Evolutionary conservation across 192 early-diverging fungal genomes (phyloP).

Genomic region (Chytriomyces sp.): DNA sequence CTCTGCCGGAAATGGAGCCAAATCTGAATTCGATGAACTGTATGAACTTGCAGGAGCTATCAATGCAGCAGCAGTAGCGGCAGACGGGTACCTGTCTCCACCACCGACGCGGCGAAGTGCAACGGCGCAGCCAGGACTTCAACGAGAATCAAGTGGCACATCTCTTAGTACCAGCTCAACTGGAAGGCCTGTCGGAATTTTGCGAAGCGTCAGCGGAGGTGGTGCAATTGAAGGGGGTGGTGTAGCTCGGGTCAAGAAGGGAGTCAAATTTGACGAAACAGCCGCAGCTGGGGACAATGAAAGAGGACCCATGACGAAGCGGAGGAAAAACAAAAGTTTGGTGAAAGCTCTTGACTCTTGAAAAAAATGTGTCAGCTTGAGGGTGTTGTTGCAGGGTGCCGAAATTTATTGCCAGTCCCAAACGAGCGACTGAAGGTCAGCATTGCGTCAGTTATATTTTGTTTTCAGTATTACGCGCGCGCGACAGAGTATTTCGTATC

Average conservation of each 20-base stretch:
- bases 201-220: neutral
- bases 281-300: conserved; percentile 10
- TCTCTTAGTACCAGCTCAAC: neutral
- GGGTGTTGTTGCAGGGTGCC: too few relatives aligned
- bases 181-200: neutral
- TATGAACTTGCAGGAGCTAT: neutral
- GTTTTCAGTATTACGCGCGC: too few relatives aligned
- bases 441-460: too few relatives aligned
- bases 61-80: too few relatives aligned
- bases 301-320: conserved; percentile 17
- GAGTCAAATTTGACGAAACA: conserved; percentile 15
- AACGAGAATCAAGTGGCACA: neutral
- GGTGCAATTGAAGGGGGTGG: neutral
- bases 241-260: neutral
- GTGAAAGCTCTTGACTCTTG: too few relatives aligned
- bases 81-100: neutral
- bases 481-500: too few relatives aligned
- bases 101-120: neutral
- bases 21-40: neutral
- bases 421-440: too few relatives aligned
- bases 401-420: too few relatives aligned
- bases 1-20: neutral
- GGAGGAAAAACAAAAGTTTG: neutral
- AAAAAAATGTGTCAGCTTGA: too few relatives aligned
- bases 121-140: neutral